phyloP scores from a whole-genome alignment of 352 stramenopile genomes.

The Globisporangium canariense region DNA sequence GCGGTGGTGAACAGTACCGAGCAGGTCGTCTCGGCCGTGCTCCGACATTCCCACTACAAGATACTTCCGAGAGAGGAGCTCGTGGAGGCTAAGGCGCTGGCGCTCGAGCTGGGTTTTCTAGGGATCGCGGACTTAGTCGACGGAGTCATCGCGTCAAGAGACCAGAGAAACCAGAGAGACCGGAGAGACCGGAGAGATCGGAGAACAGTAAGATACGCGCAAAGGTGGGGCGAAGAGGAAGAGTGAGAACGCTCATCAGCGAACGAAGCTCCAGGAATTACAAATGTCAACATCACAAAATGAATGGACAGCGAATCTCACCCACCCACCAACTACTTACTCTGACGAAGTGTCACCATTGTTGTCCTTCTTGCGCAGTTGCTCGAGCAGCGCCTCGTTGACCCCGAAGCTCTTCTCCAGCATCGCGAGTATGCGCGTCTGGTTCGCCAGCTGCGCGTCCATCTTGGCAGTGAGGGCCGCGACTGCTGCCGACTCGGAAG shows the following conservation, averaged over 20 bases:
- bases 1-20: neutral
- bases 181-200: too few species aligned
- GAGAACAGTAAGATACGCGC: neutral
- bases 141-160: neutral
- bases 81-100: neutral
- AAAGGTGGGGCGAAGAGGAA: too few species aligned
- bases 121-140: neutral
- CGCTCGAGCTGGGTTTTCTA: neutral
- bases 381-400: constrained; percentile 6
- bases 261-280: neutral
- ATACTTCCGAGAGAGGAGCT: neutral
- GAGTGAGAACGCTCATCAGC: neutral
- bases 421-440: constrained; percentile 2
- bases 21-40: neutral
- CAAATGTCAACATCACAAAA: neutral
- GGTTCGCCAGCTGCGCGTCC: neutral
- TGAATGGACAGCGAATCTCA: neutral
- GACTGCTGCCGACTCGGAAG: neutral
- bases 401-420: constrained; percentile 1
- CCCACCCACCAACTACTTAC: neutral
- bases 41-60: neutral
- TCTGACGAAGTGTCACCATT: constrained; percentile 12
- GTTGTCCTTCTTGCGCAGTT: neutral
- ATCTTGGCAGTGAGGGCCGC: constrained; percentile 1
- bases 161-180: too few species aligned